Conservation (phyloP, 495 filamentous ascomycete species). For the Podospora pseudopauciseta region DNA sequence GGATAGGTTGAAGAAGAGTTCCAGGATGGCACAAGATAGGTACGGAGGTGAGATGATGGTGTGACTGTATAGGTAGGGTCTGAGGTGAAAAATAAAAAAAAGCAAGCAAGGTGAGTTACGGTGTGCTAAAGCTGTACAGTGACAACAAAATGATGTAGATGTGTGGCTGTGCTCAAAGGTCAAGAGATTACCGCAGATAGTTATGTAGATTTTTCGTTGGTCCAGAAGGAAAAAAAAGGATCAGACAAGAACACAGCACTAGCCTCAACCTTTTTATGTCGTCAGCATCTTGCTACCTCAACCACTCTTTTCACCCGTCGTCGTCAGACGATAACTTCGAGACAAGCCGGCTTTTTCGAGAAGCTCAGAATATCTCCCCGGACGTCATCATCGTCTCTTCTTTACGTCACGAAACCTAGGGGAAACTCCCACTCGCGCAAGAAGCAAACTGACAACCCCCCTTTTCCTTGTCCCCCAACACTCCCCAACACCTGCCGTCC, state of each 20-base stretch:
- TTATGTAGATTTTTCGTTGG: background rate
- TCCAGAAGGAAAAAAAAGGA: background rate
- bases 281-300: background rate
- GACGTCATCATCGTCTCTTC: background rate
- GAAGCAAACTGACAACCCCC: background rate
- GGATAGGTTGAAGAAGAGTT: conserved; percentile 8
- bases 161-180: no score
- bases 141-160: conserved; percentile 3
- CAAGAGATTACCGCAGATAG: no score
- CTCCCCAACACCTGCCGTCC: background rate
- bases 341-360: background rate
- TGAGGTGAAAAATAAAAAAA: background rate
- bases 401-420: conserved; percentile 2
- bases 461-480: background rate
- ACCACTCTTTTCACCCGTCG: background rate
- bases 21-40: conserved; percentile 1
- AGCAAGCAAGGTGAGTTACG: background rate
- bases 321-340: background rate
- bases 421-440: background rate
- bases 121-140: background rate
- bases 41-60: background rate
- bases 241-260: background rate
- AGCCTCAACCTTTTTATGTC: background rate
- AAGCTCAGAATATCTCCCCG: background rate
- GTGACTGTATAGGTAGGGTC: background rate